Percentiles rank a stretch among this genome's conserved stretches.
These are phyloP conservation scores for Aspergillus sp. DNA, from an alignment of 2,329 filamentous ascomycete genomes.

Conservation along the genomic window DNA sequence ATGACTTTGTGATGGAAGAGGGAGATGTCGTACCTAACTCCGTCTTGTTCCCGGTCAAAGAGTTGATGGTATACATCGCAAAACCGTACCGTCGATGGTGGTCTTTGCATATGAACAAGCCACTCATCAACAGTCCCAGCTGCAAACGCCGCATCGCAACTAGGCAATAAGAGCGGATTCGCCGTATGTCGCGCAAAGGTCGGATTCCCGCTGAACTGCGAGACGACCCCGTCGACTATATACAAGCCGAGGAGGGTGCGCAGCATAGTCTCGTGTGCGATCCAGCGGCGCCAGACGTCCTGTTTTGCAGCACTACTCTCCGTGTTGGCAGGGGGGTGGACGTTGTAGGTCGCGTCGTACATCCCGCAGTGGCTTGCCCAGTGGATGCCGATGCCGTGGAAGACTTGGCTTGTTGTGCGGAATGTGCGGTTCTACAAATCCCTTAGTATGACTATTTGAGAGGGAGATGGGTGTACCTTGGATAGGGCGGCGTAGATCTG, in stretches of 20 bases:
- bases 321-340: not conserved
- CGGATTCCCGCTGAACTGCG: conserved; percentile 13
- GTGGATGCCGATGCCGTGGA: conserved; percentile 35
- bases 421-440: conserved; percentile 24
- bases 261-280: conserved; percentile 16
- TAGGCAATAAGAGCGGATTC: conserved; percentile 8
- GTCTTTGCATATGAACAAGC: not conserved
- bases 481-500: conserved; percentile 37
- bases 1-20: conserved; percentile 8
- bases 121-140: not conserved
- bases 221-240: conserved; percentile 16
- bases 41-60: not conserved
- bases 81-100: not conserved
- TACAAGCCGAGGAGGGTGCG: conserved; percentile 16
- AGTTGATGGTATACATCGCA: conserved; percentile 1
- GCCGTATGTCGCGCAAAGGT: conserved; percentile 9
- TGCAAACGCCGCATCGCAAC: not conserved
- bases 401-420: conserved; percentile 34
- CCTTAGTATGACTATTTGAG: too few species aligned
- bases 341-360: conserved; percentile 12
- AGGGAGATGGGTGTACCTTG: conserved; percentile 18
- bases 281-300: conserved; percentile 6
- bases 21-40: not conserved
- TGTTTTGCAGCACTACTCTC: not conserved
- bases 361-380: conserved; percentile 38